Percentiles rank a stretch among this genome's conserved stretches.
Evolutionary conservation across 108 stramenopile genomes (phyloP).

Genomic region (Fistulifera solaris): DNA sequence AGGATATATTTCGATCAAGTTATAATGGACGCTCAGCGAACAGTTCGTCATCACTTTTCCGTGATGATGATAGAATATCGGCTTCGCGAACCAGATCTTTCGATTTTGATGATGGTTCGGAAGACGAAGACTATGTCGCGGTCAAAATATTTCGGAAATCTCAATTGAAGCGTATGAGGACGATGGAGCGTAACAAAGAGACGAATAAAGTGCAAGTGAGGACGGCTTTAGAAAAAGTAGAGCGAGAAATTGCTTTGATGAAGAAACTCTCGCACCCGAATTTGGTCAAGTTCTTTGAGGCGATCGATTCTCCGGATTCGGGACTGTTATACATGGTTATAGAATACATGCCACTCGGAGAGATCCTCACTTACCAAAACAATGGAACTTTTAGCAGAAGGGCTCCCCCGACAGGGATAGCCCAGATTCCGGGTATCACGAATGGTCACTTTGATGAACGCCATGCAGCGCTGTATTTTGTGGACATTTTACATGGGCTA

Average conservation of each 20-base stretch:
- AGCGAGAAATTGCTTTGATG: slow-evolving; percentile 85
- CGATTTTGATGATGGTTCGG: too few relatives aligned
- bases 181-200: slow-evolving; percentile 43
- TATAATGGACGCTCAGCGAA: too few relatives aligned
- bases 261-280: slow-evolving; percentile 81
- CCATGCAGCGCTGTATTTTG: slow-evolving; percentile 68
- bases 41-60: too few relatives aligned
- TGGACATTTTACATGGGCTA: slow-evolving; percentile 81
- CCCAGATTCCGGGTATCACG: slow-evolving; percentile 17
- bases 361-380: slow-evolving; percentile 76
- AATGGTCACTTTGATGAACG: slow-evolving; percentile 73
- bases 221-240: slow-evolving; percentile 75
- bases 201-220: slow-evolving; percentile 37
- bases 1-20: too few relatives aligned
- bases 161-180: slow-evolving; percentile 62
- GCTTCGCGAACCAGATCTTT: too few relatives aligned
- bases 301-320: slow-evolving; percentile 74
- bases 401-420: not conserved
- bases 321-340: slow-evolving; percentile 82
- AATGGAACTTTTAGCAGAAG: slow-evolving; percentile 47
- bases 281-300: slow-evolving; percentile 65
- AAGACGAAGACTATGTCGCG: slow-evolving; percentile 57
- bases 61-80: too few relatives aligned
- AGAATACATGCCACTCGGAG: slow-evolving; percentile 82
- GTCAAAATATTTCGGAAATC: slow-evolving; percentile 79